Conservation (phyloP, 179 eudicot genomes). For the Heliamphora pulchella region DNA sequence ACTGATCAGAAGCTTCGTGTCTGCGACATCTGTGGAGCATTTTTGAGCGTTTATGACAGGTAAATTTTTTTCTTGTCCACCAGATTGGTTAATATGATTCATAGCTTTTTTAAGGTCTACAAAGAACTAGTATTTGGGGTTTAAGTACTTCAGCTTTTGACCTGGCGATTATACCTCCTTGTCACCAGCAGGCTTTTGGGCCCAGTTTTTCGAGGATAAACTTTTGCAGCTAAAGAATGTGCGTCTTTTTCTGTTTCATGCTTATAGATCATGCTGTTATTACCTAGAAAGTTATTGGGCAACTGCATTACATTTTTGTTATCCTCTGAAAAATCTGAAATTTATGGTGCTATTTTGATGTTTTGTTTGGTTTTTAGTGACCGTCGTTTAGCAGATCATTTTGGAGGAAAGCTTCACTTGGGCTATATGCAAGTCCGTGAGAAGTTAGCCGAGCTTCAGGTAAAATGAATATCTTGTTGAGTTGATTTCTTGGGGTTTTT, state of each 20-base stretch:
- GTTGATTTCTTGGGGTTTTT: not conserved
- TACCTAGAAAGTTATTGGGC: slow-evolving; percentile 38
- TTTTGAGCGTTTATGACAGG: slow-evolving; percentile 98
- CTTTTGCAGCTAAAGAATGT: slow-evolving; percentile 90
- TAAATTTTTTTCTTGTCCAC: slow-evolving; percentile 24
- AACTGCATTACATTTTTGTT: not conserved
- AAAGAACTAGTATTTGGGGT: slow-evolving; percentile 44
- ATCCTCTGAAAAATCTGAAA: slow-evolving; percentile 2
- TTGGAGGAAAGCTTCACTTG: slow-evolving; percentile 96
- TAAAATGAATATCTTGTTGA: slow-evolving; percentile 18
- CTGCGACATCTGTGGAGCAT: slow-evolving; percentile 98
- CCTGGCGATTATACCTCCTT: slow-evolving; percentile 89
- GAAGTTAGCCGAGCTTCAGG: slow-evolving; percentile 89
- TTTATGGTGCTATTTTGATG: slow-evolving; percentile 18
- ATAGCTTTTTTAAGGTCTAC: slow-evolving; percentile 29
- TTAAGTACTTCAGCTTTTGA: slow-evolving; percentile 72
- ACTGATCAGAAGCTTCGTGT: slow-evolving; percentile 99
- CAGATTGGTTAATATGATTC: not conserved
- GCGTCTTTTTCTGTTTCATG: slow-evolving; percentile 68
- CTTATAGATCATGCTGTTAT: slow-evolving; percentile 57
- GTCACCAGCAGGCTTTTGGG: slow-evolving; percentile 97
- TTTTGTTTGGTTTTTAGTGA: slow-evolving; percentile 58
- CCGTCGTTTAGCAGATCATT: slow-evolving; percentile 98
- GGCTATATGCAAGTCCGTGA: slow-evolving; percentile 99
- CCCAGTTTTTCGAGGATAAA: slow-evolving; percentile 94